Percentiles rank a stretch among this genome's conserved stretches.
phyloP scores from a whole-genome alignment of 2,329 filamentous ascomycete genomes.

The Fusarium metavorans region DNA sequence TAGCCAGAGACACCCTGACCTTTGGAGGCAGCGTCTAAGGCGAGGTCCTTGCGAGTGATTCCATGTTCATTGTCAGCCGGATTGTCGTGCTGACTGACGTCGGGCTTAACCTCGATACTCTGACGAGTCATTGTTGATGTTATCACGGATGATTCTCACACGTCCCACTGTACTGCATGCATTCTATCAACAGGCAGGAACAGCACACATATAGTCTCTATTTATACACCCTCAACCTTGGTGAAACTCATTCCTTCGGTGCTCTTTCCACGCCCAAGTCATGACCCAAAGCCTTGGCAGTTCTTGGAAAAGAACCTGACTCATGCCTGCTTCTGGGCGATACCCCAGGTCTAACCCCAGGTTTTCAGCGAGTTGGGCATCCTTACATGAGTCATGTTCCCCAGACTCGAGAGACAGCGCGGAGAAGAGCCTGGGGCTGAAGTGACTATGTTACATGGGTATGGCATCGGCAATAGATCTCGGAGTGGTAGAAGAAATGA shows the following conservation, averaged over 20 bases:
- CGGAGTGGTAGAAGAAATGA: not conserved
- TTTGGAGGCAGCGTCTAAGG: constrained; percentile 35
- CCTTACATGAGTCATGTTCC: not conserved
- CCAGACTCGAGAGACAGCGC: not conserved
- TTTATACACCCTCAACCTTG: too few relatives aligned
- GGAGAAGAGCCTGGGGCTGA: not conserved
- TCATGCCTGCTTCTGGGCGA: not conserved
- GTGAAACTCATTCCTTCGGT: too few relatives aligned
- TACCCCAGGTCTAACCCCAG: not conserved
- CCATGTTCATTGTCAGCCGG: not conserved
- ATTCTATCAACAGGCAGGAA: too few relatives aligned
- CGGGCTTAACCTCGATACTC: not conserved
- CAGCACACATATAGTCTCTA: too few relatives aligned
- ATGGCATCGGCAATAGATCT: not conserved
- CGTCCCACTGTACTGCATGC: too few relatives aligned
- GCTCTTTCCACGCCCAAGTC: not conserved
- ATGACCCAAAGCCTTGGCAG: not conserved
- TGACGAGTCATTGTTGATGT: not conserved
- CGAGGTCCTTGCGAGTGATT: constrained; percentile 25
- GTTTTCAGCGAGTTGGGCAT: not conserved
- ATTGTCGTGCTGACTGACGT: not conserved
- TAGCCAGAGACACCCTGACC: constrained; percentile 46
- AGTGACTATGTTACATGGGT: not conserved
- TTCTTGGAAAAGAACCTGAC: not conserved
- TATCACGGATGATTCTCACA: not conserved